A percentile compares a stretch with the other conserved stretches of the same genome.
phyloP scores from a whole-genome alignment of 345 rosid genomes.

The Triadica sebifera region DNA sequence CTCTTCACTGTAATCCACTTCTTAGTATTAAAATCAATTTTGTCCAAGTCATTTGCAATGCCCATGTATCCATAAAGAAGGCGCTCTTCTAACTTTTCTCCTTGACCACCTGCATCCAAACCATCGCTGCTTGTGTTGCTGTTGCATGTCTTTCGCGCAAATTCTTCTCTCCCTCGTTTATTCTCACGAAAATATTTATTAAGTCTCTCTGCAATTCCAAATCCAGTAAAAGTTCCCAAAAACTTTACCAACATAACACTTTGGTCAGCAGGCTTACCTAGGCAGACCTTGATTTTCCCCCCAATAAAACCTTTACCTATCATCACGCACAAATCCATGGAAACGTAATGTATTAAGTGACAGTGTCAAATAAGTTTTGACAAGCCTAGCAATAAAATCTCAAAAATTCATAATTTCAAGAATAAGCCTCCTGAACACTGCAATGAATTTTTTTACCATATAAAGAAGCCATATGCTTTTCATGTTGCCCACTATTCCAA shows the following conservation, averaged over 20 bases:
- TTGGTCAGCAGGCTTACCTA: conserved; percentile 55
- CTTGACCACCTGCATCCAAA: conserved; percentile 19
- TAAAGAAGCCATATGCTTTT: background rate
- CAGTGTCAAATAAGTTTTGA: background rate
- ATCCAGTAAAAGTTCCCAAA: conserved; percentile 48
- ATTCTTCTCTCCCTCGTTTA: conserved; percentile 45
- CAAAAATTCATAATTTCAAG: background rate
- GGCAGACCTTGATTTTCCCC: conserved; percentile 48
- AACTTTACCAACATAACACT: conserved; percentile 52
- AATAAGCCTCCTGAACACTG: background rate
- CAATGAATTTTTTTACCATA: background rate
- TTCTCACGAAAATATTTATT: conserved; percentile 42
- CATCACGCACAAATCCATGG: conserved; percentile 8
- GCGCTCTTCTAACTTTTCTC: conserved; percentile 37
- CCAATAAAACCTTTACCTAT: conserved; percentile 49
- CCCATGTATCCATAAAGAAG: conserved; percentile 52
- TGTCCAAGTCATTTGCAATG: conserved; percentile 56
- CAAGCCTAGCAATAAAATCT: background rate
- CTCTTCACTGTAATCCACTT: conserved; percentile 42
- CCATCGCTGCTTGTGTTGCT: conserved; percentile 7
- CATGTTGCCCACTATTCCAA: too few relatives aligned
- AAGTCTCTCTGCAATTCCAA: conserved; percentile 46
- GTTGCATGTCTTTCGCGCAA: conserved; percentile 24
- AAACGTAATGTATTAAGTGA: background rate
- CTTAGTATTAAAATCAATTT: conserved; percentile 48